Conservation (phyloP, 2,329 filamentous ascomycete genomes). For the Trichoderma hamatum region DNA sequence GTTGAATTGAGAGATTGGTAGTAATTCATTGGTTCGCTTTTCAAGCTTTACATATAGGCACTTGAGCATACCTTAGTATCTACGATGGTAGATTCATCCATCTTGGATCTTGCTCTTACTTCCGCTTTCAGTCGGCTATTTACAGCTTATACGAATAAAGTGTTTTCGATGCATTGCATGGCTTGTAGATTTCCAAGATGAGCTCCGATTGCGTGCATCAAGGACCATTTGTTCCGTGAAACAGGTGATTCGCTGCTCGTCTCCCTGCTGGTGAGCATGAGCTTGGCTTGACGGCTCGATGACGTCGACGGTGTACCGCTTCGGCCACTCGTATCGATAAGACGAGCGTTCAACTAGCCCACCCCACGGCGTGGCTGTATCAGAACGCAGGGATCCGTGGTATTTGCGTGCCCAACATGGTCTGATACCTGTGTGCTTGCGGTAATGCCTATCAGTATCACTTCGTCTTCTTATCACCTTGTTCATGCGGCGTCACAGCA, state of each 20-base stretch:
- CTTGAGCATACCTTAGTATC: background rate
- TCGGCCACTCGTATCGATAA: constrained; percentile 31
- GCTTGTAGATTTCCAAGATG: background rate
- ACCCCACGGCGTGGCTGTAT: constrained; percentile 12
- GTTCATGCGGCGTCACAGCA: constrained; percentile 1
- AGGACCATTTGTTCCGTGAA: constrained; percentile 30
- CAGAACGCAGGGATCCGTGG: background rate
- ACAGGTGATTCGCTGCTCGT: background rate
- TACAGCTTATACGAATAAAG: background rate
- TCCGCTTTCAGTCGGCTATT: background rate
- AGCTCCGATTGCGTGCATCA: background rate
- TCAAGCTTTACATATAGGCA: background rate
- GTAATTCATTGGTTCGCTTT: background rate
- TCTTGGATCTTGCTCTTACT: background rate
- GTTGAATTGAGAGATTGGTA: background rate
- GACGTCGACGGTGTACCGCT: constrained; percentile 13
- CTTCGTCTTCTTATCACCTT: background rate
- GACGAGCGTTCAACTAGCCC: background rate
- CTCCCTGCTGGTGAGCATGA: background rate
- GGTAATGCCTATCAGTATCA: background rate
- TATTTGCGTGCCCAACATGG: background rate
- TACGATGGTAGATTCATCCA: background rate
- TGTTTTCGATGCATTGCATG: background rate
- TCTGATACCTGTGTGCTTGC: background rate
- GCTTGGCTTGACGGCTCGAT: constrained; percentile 22